phyloP scores from a whole-genome alignment of 2,329 filamentous ascomycete species.

The Pseudofabraea citricarpa region DNA sequence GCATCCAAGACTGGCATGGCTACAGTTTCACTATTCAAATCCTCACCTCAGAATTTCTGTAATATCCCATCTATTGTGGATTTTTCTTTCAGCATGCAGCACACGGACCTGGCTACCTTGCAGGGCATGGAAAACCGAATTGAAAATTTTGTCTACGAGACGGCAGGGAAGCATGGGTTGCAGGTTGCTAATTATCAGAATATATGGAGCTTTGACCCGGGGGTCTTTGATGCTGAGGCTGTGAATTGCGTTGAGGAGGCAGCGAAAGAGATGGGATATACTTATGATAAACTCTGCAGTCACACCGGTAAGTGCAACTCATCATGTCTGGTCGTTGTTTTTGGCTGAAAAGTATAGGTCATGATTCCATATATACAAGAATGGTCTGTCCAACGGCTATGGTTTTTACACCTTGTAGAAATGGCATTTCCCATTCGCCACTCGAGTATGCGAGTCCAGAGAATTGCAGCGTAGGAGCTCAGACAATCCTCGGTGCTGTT shows the following conservation, averaged over 20 bases:
- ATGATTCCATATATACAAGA: conserved; percentile 51
- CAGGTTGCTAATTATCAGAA: conserved; percentile 48
- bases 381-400: conserved; percentile 55
- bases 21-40: conserved; percentile 61
- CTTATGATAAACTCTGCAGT: conserved; percentile 5
- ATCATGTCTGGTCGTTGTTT: no score
- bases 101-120: conserved; percentile 48
- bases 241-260: conserved; percentile 55
- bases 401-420: conserved; percentile 59
- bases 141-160: conserved; percentile 48
- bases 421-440: conserved; percentile 57
- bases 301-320: conserved; percentile 28
- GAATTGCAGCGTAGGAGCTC: conserved; percentile 48
- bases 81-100: conserved; percentile 62
- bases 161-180: conserved; percentile 53
- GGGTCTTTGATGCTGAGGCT: conserved; percentile 18
- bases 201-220: conserved; percentile 39
- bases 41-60: conserved; percentile 63
- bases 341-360: conserved; percentile 12
- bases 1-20: conserved; percentile 51
- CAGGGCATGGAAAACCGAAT: conserved; percentile 49
- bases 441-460: conserved; percentile 53
- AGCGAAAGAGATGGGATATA: conserved; percentile 38
- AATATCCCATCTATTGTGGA: conserved; percentile 62
- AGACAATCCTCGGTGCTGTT: conserved; percentile 36